Conservation (phyloP, 768 basidiomycete genomes). For the Chlorophyllum brunneum region DNA sequence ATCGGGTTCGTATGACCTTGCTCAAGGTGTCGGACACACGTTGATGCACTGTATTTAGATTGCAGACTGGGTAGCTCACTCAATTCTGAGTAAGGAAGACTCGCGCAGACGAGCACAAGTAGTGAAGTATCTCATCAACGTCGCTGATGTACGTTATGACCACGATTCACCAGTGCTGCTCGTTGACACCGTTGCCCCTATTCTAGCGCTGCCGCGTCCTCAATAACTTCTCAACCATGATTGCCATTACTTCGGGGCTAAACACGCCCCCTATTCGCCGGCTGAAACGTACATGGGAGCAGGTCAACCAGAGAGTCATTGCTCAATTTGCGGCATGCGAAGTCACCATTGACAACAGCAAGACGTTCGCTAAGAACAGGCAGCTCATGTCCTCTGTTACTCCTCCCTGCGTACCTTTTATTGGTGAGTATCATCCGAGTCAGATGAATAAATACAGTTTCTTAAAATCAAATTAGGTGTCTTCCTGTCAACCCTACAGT, state of each 20-base stretch:
- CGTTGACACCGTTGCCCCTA: conserved; percentile 2
- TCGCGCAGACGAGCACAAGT: conserved; percentile 74
- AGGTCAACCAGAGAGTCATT: conserved; percentile 73
- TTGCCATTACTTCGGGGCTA: conserved; percentile 90
- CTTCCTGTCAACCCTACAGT: conserved; percentile 94
- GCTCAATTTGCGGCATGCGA: conserved; percentile 76
- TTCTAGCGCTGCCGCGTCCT: conserved; percentile 81
- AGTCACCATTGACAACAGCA: conserved; percentile 86
- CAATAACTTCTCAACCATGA: conserved; percentile 97
- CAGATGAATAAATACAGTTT: neutral
- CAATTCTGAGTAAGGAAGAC: conserved; percentile 78
- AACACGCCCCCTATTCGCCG: conserved; percentile 92
- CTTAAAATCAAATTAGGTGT: conserved; percentile 56
- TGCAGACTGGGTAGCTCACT: conserved; percentile 89
- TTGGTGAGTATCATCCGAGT: conserved; percentile 53
- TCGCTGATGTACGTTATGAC: conserved; percentile 74
- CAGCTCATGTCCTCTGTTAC: conserved; percentile 76
- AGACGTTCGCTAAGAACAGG: conserved; percentile 92
- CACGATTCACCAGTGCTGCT: neutral
- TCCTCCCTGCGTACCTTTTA: conserved; percentile 95
- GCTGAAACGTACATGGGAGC: conserved; percentile 91
- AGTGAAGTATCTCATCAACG: conserved; percentile 86
- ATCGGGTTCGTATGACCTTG: conserved; percentile 50
- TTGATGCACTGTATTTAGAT: conserved; percentile 47
- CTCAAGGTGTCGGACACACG: no score